Base-by-base conservation (phyloP, 305 asterid species). In the Nicotiana rustica region DNA sequence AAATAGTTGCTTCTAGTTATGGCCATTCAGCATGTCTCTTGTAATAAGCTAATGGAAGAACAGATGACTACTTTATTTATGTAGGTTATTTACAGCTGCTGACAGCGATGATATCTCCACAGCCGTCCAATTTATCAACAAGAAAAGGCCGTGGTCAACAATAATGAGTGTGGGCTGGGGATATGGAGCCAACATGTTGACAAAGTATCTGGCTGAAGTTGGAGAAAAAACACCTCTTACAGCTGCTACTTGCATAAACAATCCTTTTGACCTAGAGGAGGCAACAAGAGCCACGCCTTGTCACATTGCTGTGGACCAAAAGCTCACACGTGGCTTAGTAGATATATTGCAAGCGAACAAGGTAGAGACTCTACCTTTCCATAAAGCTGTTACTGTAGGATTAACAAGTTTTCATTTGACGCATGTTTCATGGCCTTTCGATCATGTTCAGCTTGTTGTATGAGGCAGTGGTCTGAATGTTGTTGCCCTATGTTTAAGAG, bases 61-160 rank as follows among this genome's bases (percentile, higher is more conserved):
- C 83, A 65, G 80, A 81, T 81, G 91, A 88, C 86, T 85, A 85
- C 88, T 89, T 86, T 88, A 88, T 91, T 86, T 90, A 85, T 97
- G 97, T 92, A 97, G 99, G 98, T 91, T 97, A 87, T 97, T 97
- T 93, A 89, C 99, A 85, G 98, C 99, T 88, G 98, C 98, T 91
- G 99, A 97, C 85, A 97, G 99, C 82, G 98, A 95, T 90, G 99
- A 97, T 92, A 83, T 95, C 89, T 93, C 92, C 90, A 90, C 95
- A 85, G 95, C 92, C 86, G 88, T 95, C 82, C 93, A 92, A 77
- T 92, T 84, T 82, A 86, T 97, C 82, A 90, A 86, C 84, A 92
- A 92, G 91, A 92, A 91, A 88, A 95, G 99, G 87, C 94, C 99
- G 67, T 88, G 97, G 97, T 89, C 99, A 85, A 93, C 98, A 79